Evolutionary conservation across 805 yeast genomes (phyloP).

Genomic region (Saturnispora ahearnii): DNA sequence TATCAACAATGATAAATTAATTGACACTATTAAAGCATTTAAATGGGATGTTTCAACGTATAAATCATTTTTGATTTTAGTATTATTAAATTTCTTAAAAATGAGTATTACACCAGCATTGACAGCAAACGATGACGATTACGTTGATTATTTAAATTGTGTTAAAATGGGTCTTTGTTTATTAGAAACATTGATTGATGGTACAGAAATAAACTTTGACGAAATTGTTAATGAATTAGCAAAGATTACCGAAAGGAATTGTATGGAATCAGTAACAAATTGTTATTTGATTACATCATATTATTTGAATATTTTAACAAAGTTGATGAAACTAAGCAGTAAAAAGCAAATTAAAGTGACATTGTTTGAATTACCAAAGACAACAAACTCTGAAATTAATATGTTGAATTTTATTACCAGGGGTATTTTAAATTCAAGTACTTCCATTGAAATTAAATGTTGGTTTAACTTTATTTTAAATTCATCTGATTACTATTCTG

Average conservation of each 20-base stretch:
- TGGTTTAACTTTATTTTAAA: slow-evolving; percentile 23
- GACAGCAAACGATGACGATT: slow-evolving; percentile 6
- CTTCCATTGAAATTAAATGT: slow-evolving; percentile 19
- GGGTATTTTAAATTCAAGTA: slow-evolving; percentile 19
- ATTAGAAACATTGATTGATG: slow-evolving; percentile 41
- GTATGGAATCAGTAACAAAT: slow-evolving; percentile 4
- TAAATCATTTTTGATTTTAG: slow-evolving; percentile 42
- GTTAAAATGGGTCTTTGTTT: slow-evolving; percentile 37
- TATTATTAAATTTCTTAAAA: slow-evolving; percentile 39
- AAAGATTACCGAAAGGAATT: slow-evolving; percentile 10
- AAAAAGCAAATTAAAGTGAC: slow-evolving; percentile 12
- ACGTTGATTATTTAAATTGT: slow-evolving; percentile 29
- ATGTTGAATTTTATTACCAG: slow-evolving; percentile 20
- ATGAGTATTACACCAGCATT: slow-evolving; percentile 17
- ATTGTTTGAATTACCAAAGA: slow-evolving; percentile 15
- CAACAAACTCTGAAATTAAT: slow-evolving; percentile 8
- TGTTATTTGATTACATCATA: slow-evolving; percentile 12
- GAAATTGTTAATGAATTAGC: slow-evolving; percentile 18
- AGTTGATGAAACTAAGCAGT: slow-evolving; percentile 21
- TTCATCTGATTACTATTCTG: slow-evolving; percentile 20
- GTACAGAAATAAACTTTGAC: slow-evolving; percentile 46
- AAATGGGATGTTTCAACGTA: slow-evolving; percentile 51
- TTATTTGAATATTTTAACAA: slow-evolving; percentile 19
- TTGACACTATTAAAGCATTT: slow-evolving; percentile 33
- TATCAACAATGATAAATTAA: slow-evolving; percentile 36